Base-by-base conservation (phyloP, 2,329 filamentous ascomycete genomes). In the Pseudocercospora pini-densiflorae region DNA sequence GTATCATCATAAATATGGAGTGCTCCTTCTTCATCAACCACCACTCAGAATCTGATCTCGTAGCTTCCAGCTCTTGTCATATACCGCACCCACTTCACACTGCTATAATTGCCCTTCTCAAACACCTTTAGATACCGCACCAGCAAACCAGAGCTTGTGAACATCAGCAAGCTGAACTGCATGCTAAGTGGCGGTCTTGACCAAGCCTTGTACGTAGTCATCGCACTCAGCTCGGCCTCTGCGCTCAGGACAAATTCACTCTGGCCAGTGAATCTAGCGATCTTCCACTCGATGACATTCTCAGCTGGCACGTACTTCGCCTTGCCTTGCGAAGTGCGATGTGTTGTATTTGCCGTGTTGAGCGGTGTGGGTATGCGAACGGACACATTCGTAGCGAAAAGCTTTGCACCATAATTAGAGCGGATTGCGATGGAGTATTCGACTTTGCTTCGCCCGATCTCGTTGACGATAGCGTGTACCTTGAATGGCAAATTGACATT, bases 401-500 rank as follows among this genome's bases (percentile, higher is more conserved):
- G 88, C 79, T 99, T 99, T 74, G 90, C 88, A 63, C 94, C 94
- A 76, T 97, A 99, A 81, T 99, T 99, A 71, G 95, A 94, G 77
- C 95, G 94, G 76, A 99, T 94, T 62, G 93, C 93, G 75, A 99
- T 97, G 82, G 93, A 97, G 84, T 98, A 99, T 81, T 99, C 95
- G 67, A 99, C 95, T 81, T 97, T 98, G 49, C 93, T 95, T 77
- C 95, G 96, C 71, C 95, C 94, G 66, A 98, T 88, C 81, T 99
- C 95, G 77, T 97, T 97, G 76, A 99, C 95, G 72, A 99, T 99
- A 71, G 94, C 94, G 78, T 99, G 95, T 9, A 99, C 93, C 79
- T 97, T 98, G 87, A 99, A 99, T 0, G 95, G 96, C 16, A 99
- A 85, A 77, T 99, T 99, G 77, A 99, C 94, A 77, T 99, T 99